Evolutionary conservation across 1,284 basidiomycete species (phyloP).

Genomic region (Ganoderma leucocontextum): DNA sequence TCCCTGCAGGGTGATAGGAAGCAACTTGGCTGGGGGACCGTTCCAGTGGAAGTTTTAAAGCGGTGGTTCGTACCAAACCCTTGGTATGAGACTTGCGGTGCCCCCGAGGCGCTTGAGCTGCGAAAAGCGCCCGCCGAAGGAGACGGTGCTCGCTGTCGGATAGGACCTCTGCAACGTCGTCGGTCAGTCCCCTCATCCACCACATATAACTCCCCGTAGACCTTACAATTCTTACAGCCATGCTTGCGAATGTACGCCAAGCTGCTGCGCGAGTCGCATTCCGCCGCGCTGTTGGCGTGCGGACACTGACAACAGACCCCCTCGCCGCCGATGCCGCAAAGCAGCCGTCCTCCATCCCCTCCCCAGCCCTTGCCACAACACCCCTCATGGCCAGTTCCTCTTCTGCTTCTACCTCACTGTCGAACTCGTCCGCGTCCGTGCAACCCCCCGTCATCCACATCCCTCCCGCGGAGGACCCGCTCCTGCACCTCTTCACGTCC

Average conservation of each 20-base stretch:
- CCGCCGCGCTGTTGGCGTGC: conserved; percentile 19
- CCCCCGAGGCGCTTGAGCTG: no score
- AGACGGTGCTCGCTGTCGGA: neutral
- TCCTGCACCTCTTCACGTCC: conserved; percentile 77
- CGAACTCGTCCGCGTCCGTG: neutral
- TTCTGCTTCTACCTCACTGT: neutral
- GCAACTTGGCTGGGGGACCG: no score
- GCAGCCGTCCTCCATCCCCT: conserved; percentile 4
- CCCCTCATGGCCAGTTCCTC: conserved; percentile 11
- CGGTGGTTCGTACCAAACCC: no score
- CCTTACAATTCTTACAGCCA: neutral
- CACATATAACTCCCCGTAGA: neutral
- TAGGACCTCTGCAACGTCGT: neutral
- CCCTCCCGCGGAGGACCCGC: conserved; percentile 80
- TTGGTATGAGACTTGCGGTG: no score
- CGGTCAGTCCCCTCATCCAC: neutral
- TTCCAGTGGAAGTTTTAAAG: no score
- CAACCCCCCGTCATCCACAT: conserved; percentile 50
- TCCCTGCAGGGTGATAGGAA: no score
- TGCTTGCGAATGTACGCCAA: conserved; percentile 26
- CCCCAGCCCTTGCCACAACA: neutral
- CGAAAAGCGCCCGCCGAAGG: neutral
- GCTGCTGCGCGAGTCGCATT: conserved; percentile 13
- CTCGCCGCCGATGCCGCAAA: conserved; percentile 13
- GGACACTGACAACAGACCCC: conserved; percentile 24